Evolutionary conservation across 1,139 yeast genomes (phyloP).

Genomic region (Nakaseomyces bracarensis): DNA sequence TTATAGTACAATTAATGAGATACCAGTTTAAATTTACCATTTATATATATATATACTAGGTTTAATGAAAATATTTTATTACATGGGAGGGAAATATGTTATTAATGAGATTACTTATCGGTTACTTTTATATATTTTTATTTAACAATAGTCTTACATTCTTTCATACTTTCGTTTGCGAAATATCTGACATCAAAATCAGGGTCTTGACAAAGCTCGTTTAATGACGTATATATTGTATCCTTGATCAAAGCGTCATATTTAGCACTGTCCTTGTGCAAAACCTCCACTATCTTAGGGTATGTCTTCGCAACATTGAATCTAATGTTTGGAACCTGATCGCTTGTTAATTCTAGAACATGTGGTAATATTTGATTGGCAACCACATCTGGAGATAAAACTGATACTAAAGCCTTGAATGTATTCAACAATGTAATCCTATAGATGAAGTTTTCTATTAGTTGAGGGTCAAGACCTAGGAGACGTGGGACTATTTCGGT

Average conservation of each 20-base stretch:
- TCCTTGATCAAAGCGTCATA: constrained; percentile 36
- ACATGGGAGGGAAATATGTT: too few species aligned
- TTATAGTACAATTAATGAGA: neutral
- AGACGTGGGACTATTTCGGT: constrained; percentile 73
- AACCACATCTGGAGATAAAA: constrained; percentile 49
- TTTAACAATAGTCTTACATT: constrained; percentile 19
- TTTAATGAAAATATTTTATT: too few species aligned
- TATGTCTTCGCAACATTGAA: constrained; percentile 90
- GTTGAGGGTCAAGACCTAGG: constrained; percentile 41
- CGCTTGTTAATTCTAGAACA: constrained; percentile 59
- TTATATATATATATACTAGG: neutral
- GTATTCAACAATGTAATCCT: constrained; percentile 89
- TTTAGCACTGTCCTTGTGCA: constrained; percentile 31
- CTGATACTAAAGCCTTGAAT: constrained; percentile 68
- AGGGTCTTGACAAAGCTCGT: constrained; percentile 56
- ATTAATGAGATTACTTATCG: too few species aligned
- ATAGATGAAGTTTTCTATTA: constrained; percentile 56
- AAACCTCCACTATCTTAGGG: constrained; percentile 47
- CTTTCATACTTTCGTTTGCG: constrained; percentile 53
- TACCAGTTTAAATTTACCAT: neutral
- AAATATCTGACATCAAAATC: constrained; percentile 89
- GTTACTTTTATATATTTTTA: too few species aligned
- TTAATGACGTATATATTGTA: constrained; percentile 57
- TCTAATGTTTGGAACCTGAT: constrained; percentile 87
- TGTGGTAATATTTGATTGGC: constrained; percentile 70